Base-by-base conservation (phyloP, 257 asterid genomes). In the Nicotiana tabacum region DNA sequence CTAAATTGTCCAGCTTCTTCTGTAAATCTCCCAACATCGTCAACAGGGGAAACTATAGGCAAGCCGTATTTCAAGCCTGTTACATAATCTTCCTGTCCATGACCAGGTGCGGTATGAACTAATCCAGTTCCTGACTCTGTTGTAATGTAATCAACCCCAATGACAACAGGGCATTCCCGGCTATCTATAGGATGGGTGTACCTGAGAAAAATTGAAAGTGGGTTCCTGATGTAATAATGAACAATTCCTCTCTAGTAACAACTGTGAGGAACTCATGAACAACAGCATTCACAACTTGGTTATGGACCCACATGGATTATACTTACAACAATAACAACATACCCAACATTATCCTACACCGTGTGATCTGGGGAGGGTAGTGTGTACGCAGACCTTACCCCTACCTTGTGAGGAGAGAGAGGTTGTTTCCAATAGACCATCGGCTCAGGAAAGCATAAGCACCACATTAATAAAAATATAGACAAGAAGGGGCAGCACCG, bases 71-170 rank as follows among this genome's bases (percentile, higher is more conserved):
- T 94, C 82, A 93, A 93, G 87, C 99, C 98, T 77, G 98, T 93
- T 21, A 87, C 90, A 83, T 91, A 93, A 87, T 96, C 99, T 84
- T 96, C 99, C 84, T 93, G 99, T 67, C 99, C 99, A 84, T 96
- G 99, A 78, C 99, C 99, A 57, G 99, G 99, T 48, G 99, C 99
- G 27, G 99, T 96, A 86, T 96, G 99, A 83, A 96, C 99, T 87
- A 94, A 87, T 86, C 98, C 99, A 43, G 99, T 96, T 89, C 99
- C 99, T 7, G 99, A 94, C 81, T 94, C 98, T 10, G 98, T 96
- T 9, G 98, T 94, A 87, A 96, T 94, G 84, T 96, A 96, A 86
- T 96, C 99, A 81, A 97, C 99, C 78, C 98, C 99, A 68, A 93
- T 82, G 77, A 96, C 95, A 58, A 96, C 92, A 4, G 94, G 97